phyloP scores from a whole-genome alignment of 2,329 filamentous ascomycete genomes.

The Aspergillus pseudoglaucus region DNA sequence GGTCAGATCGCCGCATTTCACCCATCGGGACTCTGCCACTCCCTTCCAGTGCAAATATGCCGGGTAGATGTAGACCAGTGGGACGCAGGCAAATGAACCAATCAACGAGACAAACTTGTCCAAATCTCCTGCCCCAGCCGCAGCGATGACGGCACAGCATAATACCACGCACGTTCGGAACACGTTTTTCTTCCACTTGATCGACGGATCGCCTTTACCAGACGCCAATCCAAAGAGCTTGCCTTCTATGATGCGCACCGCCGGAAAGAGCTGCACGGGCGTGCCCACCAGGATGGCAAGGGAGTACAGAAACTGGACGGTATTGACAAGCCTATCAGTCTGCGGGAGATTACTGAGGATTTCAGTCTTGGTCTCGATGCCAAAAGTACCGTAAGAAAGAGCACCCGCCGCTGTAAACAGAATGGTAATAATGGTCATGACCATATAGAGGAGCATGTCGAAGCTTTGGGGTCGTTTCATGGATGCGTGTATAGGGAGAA shows the following conservation, averaged over 20 bases:
- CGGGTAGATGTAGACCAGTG: slow-evolving; percentile 91
- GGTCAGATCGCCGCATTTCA: slow-evolving; percentile 46
- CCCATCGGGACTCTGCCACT: slow-evolving; percentile 51
- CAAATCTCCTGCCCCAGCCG: slow-evolving; percentile 80
- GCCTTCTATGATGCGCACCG: slow-evolving; percentile 89
- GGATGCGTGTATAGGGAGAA: slow-evolving; percentile 93
- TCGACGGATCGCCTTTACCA: slow-evolving; percentile 92
- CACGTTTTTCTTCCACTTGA: slow-evolving; percentile 98
- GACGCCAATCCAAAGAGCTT: slow-evolving; percentile 78
- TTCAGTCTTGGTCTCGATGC: slow-evolving; percentile 87
- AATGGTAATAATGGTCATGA: slow-evolving; percentile 90
- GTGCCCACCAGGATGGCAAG: slow-evolving; percentile 86
- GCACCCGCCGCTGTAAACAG: slow-evolving; percentile 86
- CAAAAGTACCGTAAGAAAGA: slow-evolving; percentile 88
- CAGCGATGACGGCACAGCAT: slow-evolving; percentile 77
- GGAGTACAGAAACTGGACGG: slow-evolving; percentile 89
- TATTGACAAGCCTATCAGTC: slow-evolving; percentile 85
- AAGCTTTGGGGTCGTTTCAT: slow-evolving; percentile 89
- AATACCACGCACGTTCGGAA: slow-evolving; percentile 87
- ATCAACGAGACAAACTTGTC: slow-evolving; percentile 95
- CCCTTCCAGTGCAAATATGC: slow-evolving; percentile 66
- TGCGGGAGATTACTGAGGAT: slow-evolving; percentile 92
- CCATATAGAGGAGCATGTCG: slow-evolving; percentile 71
- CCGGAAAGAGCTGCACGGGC: slow-evolving; percentile 90
- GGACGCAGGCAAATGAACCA: slow-evolving; percentile 93